Base-by-base conservation (phyloP, 2,329 filamentous ascomycete species). In the Ilyonectria destructans region DNA sequence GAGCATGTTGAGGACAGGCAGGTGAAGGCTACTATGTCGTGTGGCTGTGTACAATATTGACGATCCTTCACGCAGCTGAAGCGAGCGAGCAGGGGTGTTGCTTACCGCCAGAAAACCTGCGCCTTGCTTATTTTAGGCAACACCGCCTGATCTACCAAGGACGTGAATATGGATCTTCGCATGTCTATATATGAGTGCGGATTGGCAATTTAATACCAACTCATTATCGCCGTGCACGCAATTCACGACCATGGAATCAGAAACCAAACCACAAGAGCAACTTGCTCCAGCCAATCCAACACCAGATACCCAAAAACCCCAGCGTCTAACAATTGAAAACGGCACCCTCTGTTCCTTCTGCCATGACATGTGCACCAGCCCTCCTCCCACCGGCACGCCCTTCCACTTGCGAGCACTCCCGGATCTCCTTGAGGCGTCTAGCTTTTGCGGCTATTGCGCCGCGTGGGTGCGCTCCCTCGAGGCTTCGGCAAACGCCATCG, bases 281-380 rank as follows among this genome's bases (percentile, higher is more conserved):
- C 13, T 43, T 17, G 15, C 15, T 4, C 6, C 13, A 43, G 4
- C 2, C 4, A 33, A 33, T 5, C 31, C 31, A 33, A 33, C 31
- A 33, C 3, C 15, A 12, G 17, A 3, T 17, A 21, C 2, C 0
- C 17, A 6, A 52, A 17, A 15, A 4, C 49, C 8, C 3, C 8
- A 13, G 10, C 10, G n/a, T 13, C 49, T 35, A 4, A 35, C 49
- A 3, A 12, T 54, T 3, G 49, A 54, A 3, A 35, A 55, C 12
- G 56, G 37, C 15, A 68, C 43, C 0, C 59, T 69, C 17, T 69
- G 65, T 43, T 37, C 58, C 31, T 69, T 59, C 26, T 69, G 67
- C 40, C 17, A 40, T 31, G 43, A 58, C 52, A 31, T 23, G 15
- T 29, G 43, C 6, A 19, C 13, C 13, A 10, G 31, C 1, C 6